phyloP scores from a whole-genome alignment of 257 asterid species.

The Salvia miltiorrhiza region DNA sequence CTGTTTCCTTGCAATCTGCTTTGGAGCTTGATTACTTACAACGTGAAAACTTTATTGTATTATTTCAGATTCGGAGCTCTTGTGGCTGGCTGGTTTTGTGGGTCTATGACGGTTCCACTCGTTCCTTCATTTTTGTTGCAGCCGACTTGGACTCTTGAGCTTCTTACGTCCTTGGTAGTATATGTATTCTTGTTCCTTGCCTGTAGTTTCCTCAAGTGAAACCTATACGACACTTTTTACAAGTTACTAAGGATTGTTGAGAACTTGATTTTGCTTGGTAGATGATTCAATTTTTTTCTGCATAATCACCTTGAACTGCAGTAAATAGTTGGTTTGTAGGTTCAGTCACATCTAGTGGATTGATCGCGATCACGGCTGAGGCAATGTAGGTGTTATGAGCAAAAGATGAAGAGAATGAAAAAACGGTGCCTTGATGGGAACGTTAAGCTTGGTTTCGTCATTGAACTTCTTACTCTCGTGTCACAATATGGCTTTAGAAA shows the following conservation, averaged over 20 bases:
- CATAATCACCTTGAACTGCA: no score
- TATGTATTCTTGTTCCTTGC: conserved; percentile 67
- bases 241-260: conserved; percentile 2
- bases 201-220: conserved; percentile 86
- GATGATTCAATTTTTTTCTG: neutral
- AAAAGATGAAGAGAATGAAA: no score
- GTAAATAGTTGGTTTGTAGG: no score
- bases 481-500: no score
- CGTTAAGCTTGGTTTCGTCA: no score
- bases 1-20: neutral
- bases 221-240: conserved; percentile 1
- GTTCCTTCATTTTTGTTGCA: conserved; percentile 70
- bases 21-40: conserved; percentile 16
- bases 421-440: no score
- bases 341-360: no score
- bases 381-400: no score
- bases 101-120: conserved; percentile 73
- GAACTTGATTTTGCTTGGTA: conserved; percentile 7
- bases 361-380: no score
- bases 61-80: conserved; percentile 75
- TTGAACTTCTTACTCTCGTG: no score
- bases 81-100: conserved; percentile 81
- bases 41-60: neutral
- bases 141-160: conserved; percentile 88
- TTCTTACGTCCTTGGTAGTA: conserved; percentile 80